Conservation (phyloP, 352 stramenopile genomes). For the Sclerospora graminicola region DNA sequence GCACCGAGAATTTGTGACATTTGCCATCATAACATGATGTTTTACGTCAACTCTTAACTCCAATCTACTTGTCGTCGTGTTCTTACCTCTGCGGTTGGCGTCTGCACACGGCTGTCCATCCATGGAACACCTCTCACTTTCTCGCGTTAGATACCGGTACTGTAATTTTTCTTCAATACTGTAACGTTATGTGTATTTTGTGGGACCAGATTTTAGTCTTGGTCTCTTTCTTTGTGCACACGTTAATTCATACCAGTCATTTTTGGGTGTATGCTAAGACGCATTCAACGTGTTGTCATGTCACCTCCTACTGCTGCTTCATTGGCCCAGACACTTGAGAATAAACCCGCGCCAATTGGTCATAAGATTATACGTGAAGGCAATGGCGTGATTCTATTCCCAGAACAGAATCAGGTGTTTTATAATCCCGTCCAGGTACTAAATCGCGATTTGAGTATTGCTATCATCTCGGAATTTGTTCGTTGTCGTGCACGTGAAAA, state of each 20-base stretch:
- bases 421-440: slow-evolving; percentile 94
- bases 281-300: not conserved
- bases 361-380: slow-evolving; percentile 87
- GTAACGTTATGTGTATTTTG: too few relatives aligned
- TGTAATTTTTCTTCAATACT: too few relatives aligned
- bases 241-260: not conserved
- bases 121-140: slow-evolving; percentile 7
- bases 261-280: slow-evolving; percentile 2
- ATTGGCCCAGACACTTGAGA: slow-evolving; percentile 50
- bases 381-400: slow-evolving; percentile 87
- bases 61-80: not conserved
- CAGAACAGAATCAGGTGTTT: slow-evolving; percentile 86
- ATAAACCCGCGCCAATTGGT: slow-evolving; percentile 40
- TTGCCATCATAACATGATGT: not conserved
- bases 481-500: slow-evolving; percentile 77
- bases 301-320: slow-evolving; percentile 36
- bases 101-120: slow-evolving; percentile 18
- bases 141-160: too few relatives aligned
- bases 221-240: too few relatives aligned
- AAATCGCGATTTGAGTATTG: slow-evolving; percentile 98
- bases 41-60: not conserved
- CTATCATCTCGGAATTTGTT: slow-evolving; percentile 96
- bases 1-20: too few relatives aligned
- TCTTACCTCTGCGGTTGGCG: slow-evolving; percentile 17
- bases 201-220: too few relatives aligned